phyloP scores from a whole-genome alignment of 441 rosid genomes.

The Lepidium campestre region DNA sequence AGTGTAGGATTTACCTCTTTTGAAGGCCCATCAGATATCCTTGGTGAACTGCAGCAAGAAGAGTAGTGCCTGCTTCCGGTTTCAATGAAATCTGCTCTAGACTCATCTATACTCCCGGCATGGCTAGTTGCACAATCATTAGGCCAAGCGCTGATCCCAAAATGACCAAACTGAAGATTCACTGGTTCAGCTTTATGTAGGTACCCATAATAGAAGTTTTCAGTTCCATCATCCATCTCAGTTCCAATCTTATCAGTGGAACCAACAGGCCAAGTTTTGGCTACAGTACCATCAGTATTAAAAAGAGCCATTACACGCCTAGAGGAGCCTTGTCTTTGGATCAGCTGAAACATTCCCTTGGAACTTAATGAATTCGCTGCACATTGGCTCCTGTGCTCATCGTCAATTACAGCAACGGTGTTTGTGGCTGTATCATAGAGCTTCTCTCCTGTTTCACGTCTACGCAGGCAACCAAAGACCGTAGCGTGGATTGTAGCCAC shows the following conservation, averaged over 20 bases:
- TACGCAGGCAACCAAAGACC: constrained; percentile 88
- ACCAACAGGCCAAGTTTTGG: constrained; percentile 94
- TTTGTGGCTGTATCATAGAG: constrained; percentile 72
- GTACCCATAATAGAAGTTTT: constrained; percentile 61
- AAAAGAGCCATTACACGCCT: constrained; percentile 94
- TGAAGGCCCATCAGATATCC: constrained; percentile 67
- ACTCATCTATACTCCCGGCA: constrained; percentile 84
- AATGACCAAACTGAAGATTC: constrained; percentile 91
- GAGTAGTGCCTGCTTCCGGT: constrained; percentile 78
- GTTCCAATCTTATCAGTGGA: constrained; percentile 38
- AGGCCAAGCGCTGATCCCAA: constrained; percentile 98
- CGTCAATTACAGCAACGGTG: constrained; percentile 68
- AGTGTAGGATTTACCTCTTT: constrained; percentile 57
- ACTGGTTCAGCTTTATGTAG: constrained; percentile 75
- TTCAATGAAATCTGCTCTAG: constrained; percentile 67
- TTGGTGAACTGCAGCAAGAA: constrained; percentile 94
- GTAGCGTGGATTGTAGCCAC: constrained; percentile 97
- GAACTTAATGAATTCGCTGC: constrained; percentile 87
- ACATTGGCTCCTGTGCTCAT: constrained; percentile 90
- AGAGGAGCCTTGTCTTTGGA: constrained; percentile 86
- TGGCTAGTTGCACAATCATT: constrained; percentile 90
- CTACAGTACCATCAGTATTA: constrained; percentile 84
- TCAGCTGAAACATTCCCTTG: constrained; percentile 92
- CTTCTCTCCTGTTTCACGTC: constrained; percentile 77
- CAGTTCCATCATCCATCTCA: constrained; percentile 41